Percentiles rank a stretch among this genome's conserved stretches.
Conservation (phyloP, 2,329 filamentous ascomycete genomes). For the Aspergillus vadensis region DNA sequence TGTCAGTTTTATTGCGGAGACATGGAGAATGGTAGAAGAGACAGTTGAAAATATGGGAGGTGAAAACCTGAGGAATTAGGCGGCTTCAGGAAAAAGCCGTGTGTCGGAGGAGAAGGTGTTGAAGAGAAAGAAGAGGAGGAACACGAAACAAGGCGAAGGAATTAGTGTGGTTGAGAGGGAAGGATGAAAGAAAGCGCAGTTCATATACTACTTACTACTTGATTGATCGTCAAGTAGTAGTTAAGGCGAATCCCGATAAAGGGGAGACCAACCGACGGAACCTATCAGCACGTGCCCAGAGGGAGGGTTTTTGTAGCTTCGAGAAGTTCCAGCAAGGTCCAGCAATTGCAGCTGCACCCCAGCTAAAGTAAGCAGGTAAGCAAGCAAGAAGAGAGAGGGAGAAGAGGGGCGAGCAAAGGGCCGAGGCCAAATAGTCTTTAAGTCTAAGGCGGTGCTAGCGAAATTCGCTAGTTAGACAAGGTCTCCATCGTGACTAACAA, state of each 20-base stretch:
- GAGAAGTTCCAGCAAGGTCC: slow-evolving; percentile 1
- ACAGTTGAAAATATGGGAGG: slow-evolving; percentile 9
- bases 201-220: neutral
- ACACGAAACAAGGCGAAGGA: neutral
- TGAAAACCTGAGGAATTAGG: slow-evolving; percentile 12
- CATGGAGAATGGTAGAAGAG: slow-evolving; percentile 5
- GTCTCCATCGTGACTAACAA: no score
- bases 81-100: neutral
- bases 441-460: no score
- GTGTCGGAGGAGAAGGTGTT: neutral
- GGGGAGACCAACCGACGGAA: slow-evolving; percentile 4
- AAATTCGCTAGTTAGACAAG: neutral
- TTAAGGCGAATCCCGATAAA: neutral
- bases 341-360: neutral
- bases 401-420: no score
- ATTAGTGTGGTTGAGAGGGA: neutral
- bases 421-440: no score
- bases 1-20: slow-evolving; percentile 21
- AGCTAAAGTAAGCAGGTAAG: neutral
- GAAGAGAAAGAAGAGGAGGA: neutral
- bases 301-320: slow-evolving; percentile 6
- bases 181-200: neutral
- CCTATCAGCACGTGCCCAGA: slow-evolving; percentile 7
- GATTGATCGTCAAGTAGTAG: no score
- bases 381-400: neutral